Base-by-base conservation (phyloP, 768 basidiomycete genomes). In the Ramaria rubella region DNA sequence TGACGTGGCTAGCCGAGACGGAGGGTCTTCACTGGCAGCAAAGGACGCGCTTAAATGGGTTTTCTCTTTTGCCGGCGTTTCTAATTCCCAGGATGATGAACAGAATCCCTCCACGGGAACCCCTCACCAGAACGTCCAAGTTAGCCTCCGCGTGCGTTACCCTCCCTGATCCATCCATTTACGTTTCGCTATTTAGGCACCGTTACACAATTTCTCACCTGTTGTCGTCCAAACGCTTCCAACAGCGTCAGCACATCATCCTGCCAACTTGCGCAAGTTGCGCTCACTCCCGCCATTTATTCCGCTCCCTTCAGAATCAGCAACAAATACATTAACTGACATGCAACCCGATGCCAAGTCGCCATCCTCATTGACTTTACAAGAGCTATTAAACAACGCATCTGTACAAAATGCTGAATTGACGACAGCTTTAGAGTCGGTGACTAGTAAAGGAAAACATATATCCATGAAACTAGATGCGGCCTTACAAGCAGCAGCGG, bases 191-290 rank as follows among this genome's bases (percentile, higher is more conserved):
- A 7, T 6, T 42, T 42, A 42, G 40, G 6, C n/a, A n/a, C 23
- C 40, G 6, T 19, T 42, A 17, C 40, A 42, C 4, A 21, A 19
- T 42, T 42, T 24, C 9, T 4, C 17, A 1, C 9, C 14, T 48
- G 29, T n/a, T 17, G 26, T 26, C 46, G 29, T 27, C 58, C 52
- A 29, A 48, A 17, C 55, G 5, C 69, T 77, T 11, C 77, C 76
- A 2, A 66, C 77, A 24, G 75, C 77, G 26, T 78, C 78, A 14
- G 78, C 78, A 0, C 76, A 75, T 55, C 76, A 79, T 55, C 78
- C 76, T 26, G 34, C 15, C 8, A 54, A 42, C 27, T 17, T 43
- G 7, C 24, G 43, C 27, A 40, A 54, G 26, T 27, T 54, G 27
- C 36, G n/a, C 23, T 54, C 38, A 14, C 43, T 43, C 24, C 52